phyloP scores from a whole-genome alignment of 148 eudicot species.

The Rheum nobile region DNA sequence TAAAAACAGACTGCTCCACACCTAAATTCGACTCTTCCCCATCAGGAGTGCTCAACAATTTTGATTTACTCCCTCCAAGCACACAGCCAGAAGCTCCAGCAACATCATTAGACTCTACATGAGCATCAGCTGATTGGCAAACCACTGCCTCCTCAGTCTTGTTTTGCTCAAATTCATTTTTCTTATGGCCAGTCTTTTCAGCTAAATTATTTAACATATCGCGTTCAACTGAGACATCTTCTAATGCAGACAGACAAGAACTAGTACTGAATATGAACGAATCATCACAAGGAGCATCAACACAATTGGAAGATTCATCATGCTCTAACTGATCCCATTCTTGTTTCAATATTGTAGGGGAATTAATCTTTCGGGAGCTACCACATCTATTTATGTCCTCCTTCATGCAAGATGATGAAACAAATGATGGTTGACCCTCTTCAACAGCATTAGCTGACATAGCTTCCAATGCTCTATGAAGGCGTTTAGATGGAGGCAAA shows the following conservation, averaged over 20 bases:
- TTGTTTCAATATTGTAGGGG: neutral
- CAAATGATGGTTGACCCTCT: conserved; percentile 15
- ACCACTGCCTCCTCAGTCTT: conserved; percentile 14
- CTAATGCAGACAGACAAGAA: neutral
- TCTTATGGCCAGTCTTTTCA: neutral
- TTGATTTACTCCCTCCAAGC: conserved; percentile 9
- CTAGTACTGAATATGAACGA: neutral
- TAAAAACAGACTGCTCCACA: neutral
- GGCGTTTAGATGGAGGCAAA: conserved; percentile 93
- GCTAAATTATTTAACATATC: neutral
- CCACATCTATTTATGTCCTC: neutral
- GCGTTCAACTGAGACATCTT: neutral
- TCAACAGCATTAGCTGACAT: conserved; percentile 96
- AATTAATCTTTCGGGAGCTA: neutral
- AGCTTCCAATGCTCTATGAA: conserved; percentile 94
- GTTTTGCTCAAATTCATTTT: conserved; percentile 9
- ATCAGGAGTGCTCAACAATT: conserved; percentile 12
- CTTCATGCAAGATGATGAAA: conserved; percentile 11
- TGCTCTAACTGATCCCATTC: neutral
- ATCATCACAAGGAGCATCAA: neutral
- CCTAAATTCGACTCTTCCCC: neutral
- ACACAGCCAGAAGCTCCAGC: conserved; percentile 10
- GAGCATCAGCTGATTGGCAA: conserved; percentile 12
- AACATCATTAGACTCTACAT: conserved; percentile 9
- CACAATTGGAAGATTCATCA: neutral